phyloP scores from a whole-genome alignment of 225 moss, liverwort and hornwort species.

The Polytrichum commune region DNA sequence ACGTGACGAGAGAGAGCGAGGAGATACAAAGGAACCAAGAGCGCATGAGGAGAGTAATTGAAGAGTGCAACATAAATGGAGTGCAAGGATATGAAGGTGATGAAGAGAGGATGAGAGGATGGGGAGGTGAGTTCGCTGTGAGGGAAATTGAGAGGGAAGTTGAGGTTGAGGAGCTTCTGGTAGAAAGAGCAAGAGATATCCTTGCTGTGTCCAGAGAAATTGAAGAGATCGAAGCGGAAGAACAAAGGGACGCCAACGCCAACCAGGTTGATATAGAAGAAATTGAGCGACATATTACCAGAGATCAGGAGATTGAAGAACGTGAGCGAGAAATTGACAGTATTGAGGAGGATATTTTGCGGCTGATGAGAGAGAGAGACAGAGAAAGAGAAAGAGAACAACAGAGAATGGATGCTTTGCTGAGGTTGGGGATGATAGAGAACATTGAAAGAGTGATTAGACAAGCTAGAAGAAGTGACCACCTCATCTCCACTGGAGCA shows the following conservation, averaged over 20 bases:
- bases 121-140: background rate
- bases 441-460: too few species aligned
- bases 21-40: background rate
- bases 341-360: background rate
- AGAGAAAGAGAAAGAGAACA: background rate
- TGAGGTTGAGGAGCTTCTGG: background rate
- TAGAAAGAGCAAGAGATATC: background rate
- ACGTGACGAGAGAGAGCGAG: background rate
- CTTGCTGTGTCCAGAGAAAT: background rate
- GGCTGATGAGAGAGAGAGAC: background rate
- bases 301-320: slow-evolving; percentile 1
- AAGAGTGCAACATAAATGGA: background rate
- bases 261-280: background rate
- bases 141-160: background rate
- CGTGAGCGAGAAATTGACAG: background rate
- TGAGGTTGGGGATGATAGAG: too few species aligned
- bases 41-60: background rate
- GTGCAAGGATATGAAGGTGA: background rate
- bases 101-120: background rate
- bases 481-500: too few species aligned
- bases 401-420: too few species aligned
- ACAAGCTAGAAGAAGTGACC: too few species aligned
- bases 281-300: background rate
- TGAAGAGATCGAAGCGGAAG: slow-evolving; percentile 1
- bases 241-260: background rate